Evolutionary conservation across 768 basidiomycete species (phyloP).

Genomic region (Phaffia australis): DNA sequence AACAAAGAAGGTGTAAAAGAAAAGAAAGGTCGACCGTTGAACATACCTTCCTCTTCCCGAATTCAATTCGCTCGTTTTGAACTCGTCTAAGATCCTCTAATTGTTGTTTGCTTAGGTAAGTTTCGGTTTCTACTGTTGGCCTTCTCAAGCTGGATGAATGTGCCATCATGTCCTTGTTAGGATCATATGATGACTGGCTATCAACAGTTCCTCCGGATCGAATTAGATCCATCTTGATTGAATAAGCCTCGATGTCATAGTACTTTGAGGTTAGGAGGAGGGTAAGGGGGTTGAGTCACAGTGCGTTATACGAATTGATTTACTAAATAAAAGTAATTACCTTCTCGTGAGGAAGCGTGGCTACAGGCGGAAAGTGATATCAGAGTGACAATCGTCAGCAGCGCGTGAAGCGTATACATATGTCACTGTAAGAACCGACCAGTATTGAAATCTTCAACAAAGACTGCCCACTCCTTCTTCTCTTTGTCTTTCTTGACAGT

Average conservation of each 20-base stretch:
- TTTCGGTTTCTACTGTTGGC: conserved; percentile 54
- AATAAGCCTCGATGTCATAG: conserved; percentile 78
- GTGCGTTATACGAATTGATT: neutral
- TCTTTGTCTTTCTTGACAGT: conserved; percentile 72
- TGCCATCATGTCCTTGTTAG: conserved; percentile 71
- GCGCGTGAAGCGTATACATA: conserved; percentile 22
- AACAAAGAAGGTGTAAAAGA: conserved; percentile 50
- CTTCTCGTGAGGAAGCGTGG: conserved; percentile 86
- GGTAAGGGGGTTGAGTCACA: neutral
- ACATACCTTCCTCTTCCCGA: conserved; percentile 36
- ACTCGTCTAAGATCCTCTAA: conserved; percentile 68
- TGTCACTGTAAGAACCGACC: conserved; percentile 50
- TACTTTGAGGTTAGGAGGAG: conserved; percentile 41
- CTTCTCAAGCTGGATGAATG: conserved; percentile 62
- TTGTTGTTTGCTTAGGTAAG: conserved; percentile 66
- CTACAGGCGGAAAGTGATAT: conserved; percentile 39
- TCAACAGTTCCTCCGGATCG: conserved; percentile 74
- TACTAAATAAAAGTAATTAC: conserved; percentile 18
- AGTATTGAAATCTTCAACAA: conserved; percentile 44
- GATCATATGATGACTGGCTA: conserved; percentile 67
- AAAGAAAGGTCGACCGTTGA: conserved; percentile 1
- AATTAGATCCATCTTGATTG: conserved; percentile 69
- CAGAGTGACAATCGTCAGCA: neutral
- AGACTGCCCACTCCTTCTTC: conserved; percentile 71
- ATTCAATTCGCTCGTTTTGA: conserved; percentile 74